Percentiles rank a stretch among this genome's conserved stretches.
Conservation (phyloP, 1,284 basidiomycete species). For the Trametes pubescens region DNA sequence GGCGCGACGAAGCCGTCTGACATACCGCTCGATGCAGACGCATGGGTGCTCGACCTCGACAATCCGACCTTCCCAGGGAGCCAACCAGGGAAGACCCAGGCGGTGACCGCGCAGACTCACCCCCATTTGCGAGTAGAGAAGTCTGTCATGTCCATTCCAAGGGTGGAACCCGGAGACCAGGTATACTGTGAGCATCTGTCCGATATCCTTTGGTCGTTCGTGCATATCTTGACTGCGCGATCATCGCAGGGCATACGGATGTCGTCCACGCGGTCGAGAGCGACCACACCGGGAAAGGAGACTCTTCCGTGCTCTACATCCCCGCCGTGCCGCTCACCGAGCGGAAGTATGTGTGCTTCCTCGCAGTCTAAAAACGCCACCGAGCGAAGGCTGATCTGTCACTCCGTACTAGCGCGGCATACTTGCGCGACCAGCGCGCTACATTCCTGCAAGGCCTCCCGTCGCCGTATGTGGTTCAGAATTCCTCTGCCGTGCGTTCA, state of each 20-base stretch:
- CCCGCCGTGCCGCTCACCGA: slow-evolving; percentile 77
- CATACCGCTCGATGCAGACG: slow-evolving; percentile 49
- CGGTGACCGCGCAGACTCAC: slow-evolving; percentile 68
- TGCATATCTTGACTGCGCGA: background rate
- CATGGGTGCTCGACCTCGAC: slow-evolving; percentile 72
- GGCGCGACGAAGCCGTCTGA: slow-evolving; percentile 12
- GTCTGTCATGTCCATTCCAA: slow-evolving; percentile 61
- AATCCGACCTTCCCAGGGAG: slow-evolving; percentile 69
- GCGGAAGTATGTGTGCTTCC: slow-evolving; percentile 57
- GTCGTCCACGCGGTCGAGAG: slow-evolving; percentile 78
- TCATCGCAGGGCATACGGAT: slow-evolving; percentile 65
- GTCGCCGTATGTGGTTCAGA: slow-evolving; percentile 55
- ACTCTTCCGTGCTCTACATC: slow-evolving; percentile 84
- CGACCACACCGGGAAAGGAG: slow-evolving; percentile 63
- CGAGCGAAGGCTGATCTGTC: background rate
- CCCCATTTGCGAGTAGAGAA: slow-evolving; percentile 72
- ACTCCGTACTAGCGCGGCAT: slow-evolving; percentile 54
- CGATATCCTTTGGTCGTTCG: background rate
- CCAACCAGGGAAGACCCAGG: slow-evolving; percentile 67
- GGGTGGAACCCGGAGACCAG: slow-evolving; percentile 76
- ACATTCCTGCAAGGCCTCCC: slow-evolving; percentile 66
- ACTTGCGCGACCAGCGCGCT: slow-evolving; percentile 66
- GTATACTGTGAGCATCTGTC: slow-evolving; percentile 65
- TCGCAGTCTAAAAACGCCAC: slow-evolving; percentile 6
- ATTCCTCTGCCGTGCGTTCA: slow-evolving; percentile 1